Percentiles rank a stretch among this genome's conserved stretches.
Conservation (phyloP, 1,284 basidiomycete genomes). For the Phaffia rhodozyma region DNA sequence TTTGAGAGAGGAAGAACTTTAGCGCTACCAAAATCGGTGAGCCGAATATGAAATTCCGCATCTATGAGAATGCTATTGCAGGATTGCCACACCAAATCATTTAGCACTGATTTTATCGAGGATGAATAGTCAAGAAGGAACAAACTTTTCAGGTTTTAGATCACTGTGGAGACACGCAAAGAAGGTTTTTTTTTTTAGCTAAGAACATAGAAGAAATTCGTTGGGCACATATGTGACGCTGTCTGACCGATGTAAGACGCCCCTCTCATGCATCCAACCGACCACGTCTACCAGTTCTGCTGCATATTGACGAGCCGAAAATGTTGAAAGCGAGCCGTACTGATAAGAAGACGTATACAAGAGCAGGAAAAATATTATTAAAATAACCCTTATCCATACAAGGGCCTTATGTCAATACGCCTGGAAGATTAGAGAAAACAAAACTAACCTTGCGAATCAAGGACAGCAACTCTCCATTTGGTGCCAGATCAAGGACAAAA, state of each 20-base stretch:
- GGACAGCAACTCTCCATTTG: constrained; percentile 79
- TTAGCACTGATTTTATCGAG: background rate
- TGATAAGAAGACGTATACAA: constrained; percentile 21
- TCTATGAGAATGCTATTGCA: constrained; percentile 59
- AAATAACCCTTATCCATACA: no score
- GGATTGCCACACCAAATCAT: background rate
- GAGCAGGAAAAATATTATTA: background rate
- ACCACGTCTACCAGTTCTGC: constrained; percentile 81
- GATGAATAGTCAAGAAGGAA: background rate
- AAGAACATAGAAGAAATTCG: no score
- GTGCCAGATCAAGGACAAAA: constrained; percentile 78
- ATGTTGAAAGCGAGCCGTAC: constrained; percentile 65
- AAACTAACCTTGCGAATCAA: constrained; percentile 47
- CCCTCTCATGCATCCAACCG: constrained; percentile 75
- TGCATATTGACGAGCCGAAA: constrained; percentile 65
- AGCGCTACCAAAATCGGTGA: constrained; percentile 95
- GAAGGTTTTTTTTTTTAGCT: background rate
- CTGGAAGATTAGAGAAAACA: no score
- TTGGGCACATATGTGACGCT: no score
- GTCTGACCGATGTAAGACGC: constrained; percentile 78
- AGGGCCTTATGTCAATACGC: no score
- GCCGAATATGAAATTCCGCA: constrained; percentile 70
- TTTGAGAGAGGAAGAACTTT: constrained; percentile 49
- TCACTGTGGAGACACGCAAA: constrained; percentile 41
- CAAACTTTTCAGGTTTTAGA: constrained; percentile 76